Evolutionary conservation across 805 yeast genomes (phyloP).

Genomic region (Metschnikowia reukaufii): DNA sequence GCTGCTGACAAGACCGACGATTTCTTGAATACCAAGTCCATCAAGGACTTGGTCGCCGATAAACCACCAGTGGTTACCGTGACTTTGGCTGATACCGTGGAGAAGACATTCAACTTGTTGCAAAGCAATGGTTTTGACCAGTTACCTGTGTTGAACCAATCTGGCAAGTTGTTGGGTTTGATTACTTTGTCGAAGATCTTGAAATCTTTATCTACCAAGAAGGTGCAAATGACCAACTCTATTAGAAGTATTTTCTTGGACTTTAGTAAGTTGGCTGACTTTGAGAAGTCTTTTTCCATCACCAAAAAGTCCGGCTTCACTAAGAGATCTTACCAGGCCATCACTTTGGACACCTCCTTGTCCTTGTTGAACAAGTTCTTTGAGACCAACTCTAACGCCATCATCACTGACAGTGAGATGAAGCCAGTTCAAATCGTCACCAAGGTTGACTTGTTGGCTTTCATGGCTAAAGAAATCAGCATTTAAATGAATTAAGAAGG

Average conservation of each 20-base stretch:
- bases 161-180: slow-evolving; percentile 68
- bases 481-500: neutral
- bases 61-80: slow-evolving; percentile 82
- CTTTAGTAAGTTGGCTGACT: slow-evolving; percentile 69
- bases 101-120: slow-evolving; percentile 65
- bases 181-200: slow-evolving; percentile 73
- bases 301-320: slow-evolving; percentile 54
- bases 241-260: slow-evolving; percentile 65
- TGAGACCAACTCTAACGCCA: slow-evolving; percentile 81
- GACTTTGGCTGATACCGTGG: slow-evolving; percentile 54
- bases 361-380: slow-evolving; percentile 72
- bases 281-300: slow-evolving; percentile 63
- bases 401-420: slow-evolving; percentile 68
- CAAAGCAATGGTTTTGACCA: slow-evolving; percentile 82
- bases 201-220: slow-evolving; percentile 62
- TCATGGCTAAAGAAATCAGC: slow-evolving; percentile 38
- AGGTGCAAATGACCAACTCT: slow-evolving; percentile 54
- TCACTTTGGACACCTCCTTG: slow-evolving; percentile 65
- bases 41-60: slow-evolving; percentile 59
- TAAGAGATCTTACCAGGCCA: slow-evolving; percentile 64
- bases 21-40: slow-evolving; percentile 45
- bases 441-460: slow-evolving; percentile 76
- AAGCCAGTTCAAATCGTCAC: slow-evolving; percentile 84
- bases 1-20: slow-evolving; percentile 43
- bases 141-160: slow-evolving; percentile 66